These are phyloP conservation scores for Epichloe gansuensis DNA, from an alignment of 2,329 filamentous ascomycete species.

Conservation along the genomic window DNA sequence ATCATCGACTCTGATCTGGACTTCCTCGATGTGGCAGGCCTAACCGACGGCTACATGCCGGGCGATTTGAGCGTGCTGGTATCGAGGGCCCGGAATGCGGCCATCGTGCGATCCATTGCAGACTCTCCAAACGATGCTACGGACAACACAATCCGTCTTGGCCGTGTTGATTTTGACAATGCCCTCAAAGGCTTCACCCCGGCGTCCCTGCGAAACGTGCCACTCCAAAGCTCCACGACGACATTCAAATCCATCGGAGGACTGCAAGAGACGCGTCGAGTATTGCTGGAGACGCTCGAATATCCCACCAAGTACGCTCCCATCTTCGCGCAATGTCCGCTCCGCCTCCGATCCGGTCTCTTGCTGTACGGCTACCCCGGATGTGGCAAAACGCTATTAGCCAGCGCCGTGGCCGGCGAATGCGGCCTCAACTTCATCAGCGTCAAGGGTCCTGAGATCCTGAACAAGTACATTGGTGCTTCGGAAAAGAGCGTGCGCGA, in stretches of 20 bases:
- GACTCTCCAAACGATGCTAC: conserved; percentile 34
- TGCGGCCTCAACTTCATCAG: conserved; percentile 97
- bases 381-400: conserved; percentile 91
- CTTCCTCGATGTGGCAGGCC: conserved; percentile 82
- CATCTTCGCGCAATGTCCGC: conserved; percentile 90
- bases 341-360: conserved; percentile 86
- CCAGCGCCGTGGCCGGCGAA: conserved; percentile 93
- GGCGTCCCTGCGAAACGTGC: conserved; percentile 86
- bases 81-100: conserved; percentile 79
- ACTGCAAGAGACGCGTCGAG: conserved; percentile 71
- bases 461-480: conserved; percentile 98
- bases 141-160: conserved; percentile 47
- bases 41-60: conserved; percentile 97
- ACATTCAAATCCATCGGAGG: conserved; percentile 91
- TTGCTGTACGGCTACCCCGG: conserved; percentile 91
- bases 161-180: conserved; percentile 64
- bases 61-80: conserved; percentile 82
- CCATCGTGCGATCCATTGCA: conserved; percentile 71
- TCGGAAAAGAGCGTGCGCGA: conserved; percentile 94
- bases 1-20: conserved; percentile 67
- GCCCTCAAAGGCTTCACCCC: conserved; percentile 90
- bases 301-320: conserved; percentile 97
- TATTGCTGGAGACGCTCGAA: conserved; percentile 87
- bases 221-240: conserved; percentile 82
- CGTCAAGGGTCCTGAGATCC: conserved; percentile 93